Evolutionary conservation across 2,329 filamentous ascomycete genomes (phyloP), one percentile per base, ranked within the genome.

Genomic region (Epichloe bromicola): DNA sequence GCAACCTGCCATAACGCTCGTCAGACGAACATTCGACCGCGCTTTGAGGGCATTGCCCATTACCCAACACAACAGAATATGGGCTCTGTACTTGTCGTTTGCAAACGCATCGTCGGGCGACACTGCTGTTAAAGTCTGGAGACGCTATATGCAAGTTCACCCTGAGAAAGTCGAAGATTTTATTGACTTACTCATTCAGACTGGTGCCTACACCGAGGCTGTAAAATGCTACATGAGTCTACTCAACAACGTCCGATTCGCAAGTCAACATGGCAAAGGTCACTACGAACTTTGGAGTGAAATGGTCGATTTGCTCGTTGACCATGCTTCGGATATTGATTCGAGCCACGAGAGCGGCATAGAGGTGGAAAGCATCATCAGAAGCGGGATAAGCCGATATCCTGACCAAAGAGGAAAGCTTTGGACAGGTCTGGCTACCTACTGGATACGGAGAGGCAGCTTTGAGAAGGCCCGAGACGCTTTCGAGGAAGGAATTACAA

Each of bases 281-380:
- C 88, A 91, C 55, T 98, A 95, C 65, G 89, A 98, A 67, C 76
- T 98, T 46, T 98, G 93, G 93, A 93, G 82, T 56, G 93, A 98
- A 65, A 94, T 98, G 88, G 83, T 97, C 37, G 93, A 98, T 61
- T 67, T 97, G 56, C 74, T 98, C 44, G 94, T 98, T 42, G 86
- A 86, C 53, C 88, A 95, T 65, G 93, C 93, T 4, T 85, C 84
- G 59, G 81, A 94, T 41, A 82, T 98, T 46, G 81, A 93, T 60
- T 86, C 88, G 5, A 83, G 84, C 14, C 79, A 87, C 56, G 86
- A 91, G 60, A 80, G 80, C 15, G 89, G 88, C 34, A 88, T 97
- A 59, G 83, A 95, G 61, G 89, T 95, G 19, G 90, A 97, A 62
- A 80, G 82, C 54, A 96, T 98, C 61, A 86, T 98, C 57, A 81